Base-by-base conservation (phyloP, 2,329 filamentous ascomycete species). In the Davidsoniella virescens region DNA sequence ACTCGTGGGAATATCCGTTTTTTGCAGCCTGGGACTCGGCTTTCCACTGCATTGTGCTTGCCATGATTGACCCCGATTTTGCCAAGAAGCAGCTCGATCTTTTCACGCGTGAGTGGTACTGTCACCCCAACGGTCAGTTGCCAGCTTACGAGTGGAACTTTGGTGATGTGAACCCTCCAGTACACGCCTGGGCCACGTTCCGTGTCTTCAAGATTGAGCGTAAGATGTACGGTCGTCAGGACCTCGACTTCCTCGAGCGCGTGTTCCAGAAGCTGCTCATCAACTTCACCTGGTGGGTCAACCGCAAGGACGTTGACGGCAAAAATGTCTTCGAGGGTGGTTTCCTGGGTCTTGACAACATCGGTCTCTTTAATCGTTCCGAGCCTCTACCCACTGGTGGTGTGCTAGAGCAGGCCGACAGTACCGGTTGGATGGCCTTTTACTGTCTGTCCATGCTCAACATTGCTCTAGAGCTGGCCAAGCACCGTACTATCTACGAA, bases 261-360 rank as follows among this genome's bases (percentile, higher is more conserved):
- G 87, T 95, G 4, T 96, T 96, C 70, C 92, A 96, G 62, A 96
- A 96, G 65, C 67, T 96, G 54, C 70, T 96, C 20, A 72, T 96
- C 55, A 96, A 96, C 68, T 96, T 96, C 64, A 96, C 92, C 3
- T 96, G 92, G 92, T 96, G 90, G 90, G 90, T 95, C 17, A 96
- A 96, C 63, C 83, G 90, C 52, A 96, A 96, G 66, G 90, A 96
- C 59, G 75, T 76, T 9, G 86, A 94, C 8, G 90, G 87, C 59
- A 96, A 96, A 69, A 95, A 96, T 60, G 84, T 96, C 25, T 96
- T 96, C 57, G 92, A 96, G 62, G 92, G 90, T 57, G 90, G 90
- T 41, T 96, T 96, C 71, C 70, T 96, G 6, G 90, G 90, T 43
- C 71, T 96, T 48, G 90, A 96, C 75, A 96, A 96, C 63, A 96